Percentiles rank a stretch among this genome's conserved stretches.
phyloP scores from a whole-genome alignment of 306 rosid species.

The Cicer pinnatifidum region DNA sequence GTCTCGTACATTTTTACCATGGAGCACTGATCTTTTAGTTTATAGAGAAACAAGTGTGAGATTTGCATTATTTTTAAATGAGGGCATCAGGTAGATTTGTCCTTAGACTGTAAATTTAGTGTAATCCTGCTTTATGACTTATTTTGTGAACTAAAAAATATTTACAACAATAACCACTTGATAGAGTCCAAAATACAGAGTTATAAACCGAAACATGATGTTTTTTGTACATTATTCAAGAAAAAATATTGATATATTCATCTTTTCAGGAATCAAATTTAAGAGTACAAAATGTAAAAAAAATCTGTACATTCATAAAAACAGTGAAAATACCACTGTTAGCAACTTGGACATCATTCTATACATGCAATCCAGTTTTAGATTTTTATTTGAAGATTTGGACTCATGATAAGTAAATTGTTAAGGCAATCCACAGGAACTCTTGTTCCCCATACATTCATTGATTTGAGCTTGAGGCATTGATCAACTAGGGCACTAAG shows the following conservation, averaged over 20 bases:
- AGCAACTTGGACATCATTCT: slow-evolving; percentile 37
- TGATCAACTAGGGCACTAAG: slow-evolving; percentile 68
- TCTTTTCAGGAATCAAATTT: slow-evolving; percentile 18
- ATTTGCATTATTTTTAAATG: not conserved
- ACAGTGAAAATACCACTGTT: slow-evolving; percentile 25
- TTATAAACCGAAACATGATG: not conserved
- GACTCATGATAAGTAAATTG: slow-evolving; percentile 60
- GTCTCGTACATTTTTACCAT: slow-evolving; percentile 27
- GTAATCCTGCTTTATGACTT: not conserved
- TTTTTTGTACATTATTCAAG: slow-evolving; percentile 32
- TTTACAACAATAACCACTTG: slow-evolving; percentile 33
- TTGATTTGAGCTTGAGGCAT: slow-evolving; percentile 74
- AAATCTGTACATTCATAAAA: slow-evolving; percentile 42
- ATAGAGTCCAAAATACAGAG: not conserved
- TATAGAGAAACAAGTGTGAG: slow-evolving; percentile 8
- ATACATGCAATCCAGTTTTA: slow-evolving; percentile 42
- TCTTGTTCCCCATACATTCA: slow-evolving; percentile 90
- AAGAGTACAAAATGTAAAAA: slow-evolving; percentile 27
- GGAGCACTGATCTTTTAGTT: not conserved
- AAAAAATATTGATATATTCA: slow-evolving; percentile 34
- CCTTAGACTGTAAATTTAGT: not conserved
- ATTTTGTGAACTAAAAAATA: not conserved
- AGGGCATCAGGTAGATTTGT: not conserved
- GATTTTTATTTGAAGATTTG: slow-evolving; percentile 70
- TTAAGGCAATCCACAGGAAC: slow-evolving; percentile 68